These are phyloP conservation scores for Picochlorum sp. DNA, from an alignment of 139 green algal genomes.

Conservation along the genomic window DNA sequence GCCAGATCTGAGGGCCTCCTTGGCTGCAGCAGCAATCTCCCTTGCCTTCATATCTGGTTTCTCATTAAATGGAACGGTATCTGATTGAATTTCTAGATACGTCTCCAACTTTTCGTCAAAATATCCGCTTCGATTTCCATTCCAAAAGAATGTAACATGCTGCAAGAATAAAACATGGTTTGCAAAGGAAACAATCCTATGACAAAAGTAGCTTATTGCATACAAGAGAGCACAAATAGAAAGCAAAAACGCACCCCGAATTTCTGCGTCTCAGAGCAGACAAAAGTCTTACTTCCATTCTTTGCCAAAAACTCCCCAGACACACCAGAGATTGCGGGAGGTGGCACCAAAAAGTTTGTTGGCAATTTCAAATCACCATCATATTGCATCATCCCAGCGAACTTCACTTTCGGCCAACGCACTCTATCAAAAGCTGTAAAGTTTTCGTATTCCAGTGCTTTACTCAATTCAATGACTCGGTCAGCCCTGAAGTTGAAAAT, in stretches of 20 bases:
- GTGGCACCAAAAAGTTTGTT: constrained; percentile 80
- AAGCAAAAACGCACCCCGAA: not conserved
- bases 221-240: not conserved
- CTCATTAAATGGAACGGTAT: constrained; percentile 90
- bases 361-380: constrained; percentile 95
- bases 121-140: constrained; percentile 91
- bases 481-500: constrained; percentile 95
- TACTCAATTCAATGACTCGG: constrained; percentile 88
- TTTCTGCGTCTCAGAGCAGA: constrained; percentile 83
- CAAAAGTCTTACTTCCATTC: constrained; percentile 71
- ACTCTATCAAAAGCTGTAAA: constrained; percentile 67
- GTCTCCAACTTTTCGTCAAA: constrained; percentile 84
- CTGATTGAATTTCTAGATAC: constrained; percentile 87
- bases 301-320: constrained; percentile 69
- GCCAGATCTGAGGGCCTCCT: constrained; percentile 64
- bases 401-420: constrained; percentile 55
- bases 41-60: constrained; percentile 85
- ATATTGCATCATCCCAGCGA: constrained; percentile 96
- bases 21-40: constrained; percentile 82
- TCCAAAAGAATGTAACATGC: constrained; percentile 93
- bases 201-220: not conserved
- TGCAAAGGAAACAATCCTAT: no score
- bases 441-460: constrained; percentile 81
- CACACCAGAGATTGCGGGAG: constrained; percentile 42
- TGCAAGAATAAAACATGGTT: no score